Conservation (phyloP, 192 early-diverging fungal species). For the Coemansia sp. region DNA sequence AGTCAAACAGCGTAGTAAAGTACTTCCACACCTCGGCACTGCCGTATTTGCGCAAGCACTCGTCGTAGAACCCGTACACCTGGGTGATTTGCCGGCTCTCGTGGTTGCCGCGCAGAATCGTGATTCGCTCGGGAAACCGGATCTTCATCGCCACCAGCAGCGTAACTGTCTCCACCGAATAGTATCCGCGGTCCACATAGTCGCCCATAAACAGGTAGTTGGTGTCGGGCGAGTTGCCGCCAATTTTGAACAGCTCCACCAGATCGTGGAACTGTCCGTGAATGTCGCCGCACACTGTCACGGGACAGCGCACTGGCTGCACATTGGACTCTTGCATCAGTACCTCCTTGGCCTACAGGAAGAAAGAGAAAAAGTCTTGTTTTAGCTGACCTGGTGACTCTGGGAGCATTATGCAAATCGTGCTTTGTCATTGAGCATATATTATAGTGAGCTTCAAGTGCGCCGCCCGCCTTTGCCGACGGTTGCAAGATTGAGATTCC, state of each 20-base stretch:
- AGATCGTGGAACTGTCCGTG: conserved; percentile 99
- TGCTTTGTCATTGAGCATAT: too few species aligned
- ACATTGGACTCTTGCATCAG: conserved; percentile 96
- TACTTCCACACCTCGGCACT: conserved; percentile 97
- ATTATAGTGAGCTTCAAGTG: too few species aligned
- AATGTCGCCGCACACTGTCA: conserved; percentile 98
- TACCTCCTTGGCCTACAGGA: conserved; percentile 86
- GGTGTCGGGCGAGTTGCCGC: conserved; percentile 94
- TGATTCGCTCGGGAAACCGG: conserved; percentile 85
- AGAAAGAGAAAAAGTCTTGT: too few species aligned
- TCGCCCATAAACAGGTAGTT: conserved; percentile 99
- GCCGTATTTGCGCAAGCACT: conserved; percentile 97
- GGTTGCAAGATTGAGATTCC: too few species aligned
- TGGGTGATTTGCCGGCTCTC: conserved; percentile 99
- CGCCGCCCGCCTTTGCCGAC: too few species aligned
- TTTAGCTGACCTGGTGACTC: conserved; percentile 8
- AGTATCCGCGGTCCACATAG: conserved; percentile 98
- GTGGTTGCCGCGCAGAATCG: conserved; percentile 97
- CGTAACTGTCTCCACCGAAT: conserved; percentile 97
- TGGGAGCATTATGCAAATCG: neutral
- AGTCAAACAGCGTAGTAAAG: conserved; percentile 98
- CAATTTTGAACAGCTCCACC: conserved; percentile 94
- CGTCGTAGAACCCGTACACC: conserved; percentile 99
- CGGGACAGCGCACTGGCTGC: conserved; percentile 96
- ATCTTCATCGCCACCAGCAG: conserved; percentile 95